A percentile compares a stretch with the other conserved stretches of the same genome.
Evolutionary conservation across 805 yeast species (phyloP).

Genomic region (Metschnikowia baotianmanensis): DNA sequence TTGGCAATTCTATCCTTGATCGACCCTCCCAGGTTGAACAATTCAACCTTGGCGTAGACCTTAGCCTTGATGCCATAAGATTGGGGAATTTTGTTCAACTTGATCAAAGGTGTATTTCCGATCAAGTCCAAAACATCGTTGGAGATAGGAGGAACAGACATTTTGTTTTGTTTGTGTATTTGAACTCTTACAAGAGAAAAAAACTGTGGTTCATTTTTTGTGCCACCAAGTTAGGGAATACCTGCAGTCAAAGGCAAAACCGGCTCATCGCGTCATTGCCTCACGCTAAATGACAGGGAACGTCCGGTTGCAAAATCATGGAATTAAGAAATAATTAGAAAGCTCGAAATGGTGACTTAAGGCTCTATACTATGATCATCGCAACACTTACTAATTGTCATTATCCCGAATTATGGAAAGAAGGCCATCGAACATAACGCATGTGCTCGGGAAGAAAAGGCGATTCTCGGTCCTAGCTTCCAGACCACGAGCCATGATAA

Average conservation of each 20-base stretch:
- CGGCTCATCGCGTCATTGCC: background rate
- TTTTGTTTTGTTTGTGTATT: conserved; percentile 2
- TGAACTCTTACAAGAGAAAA: background rate
- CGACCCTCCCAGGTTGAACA: conserved; percentile 87
- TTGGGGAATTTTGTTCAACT: conserved; percentile 73
- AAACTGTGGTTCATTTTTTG: conserved; percentile 8
- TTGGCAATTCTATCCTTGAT: conserved; percentile 87
- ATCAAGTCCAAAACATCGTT: conserved; percentile 68
- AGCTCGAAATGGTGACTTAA: no score
- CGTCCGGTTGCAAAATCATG: no score
- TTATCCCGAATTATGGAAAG: no score
- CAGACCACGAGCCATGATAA: no score
- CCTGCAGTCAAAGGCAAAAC: conserved; percentile 1
- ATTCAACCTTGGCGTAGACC: conserved; percentile 71
- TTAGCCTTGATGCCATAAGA: conserved; percentile 70
- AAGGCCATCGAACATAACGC: no score
- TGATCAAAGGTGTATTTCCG: conserved; percentile 82
- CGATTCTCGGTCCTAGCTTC: no score
- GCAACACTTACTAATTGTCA: no score
- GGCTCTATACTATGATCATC: no score
- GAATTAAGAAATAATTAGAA: no score
- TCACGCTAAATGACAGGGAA: background rate
- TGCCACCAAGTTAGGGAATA: conserved; percentile 1
- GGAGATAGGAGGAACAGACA: conserved; percentile 37
- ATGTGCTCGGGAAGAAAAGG: no score